Evolutionary conservation across 495 filamentous ascomycete species (phyloP).

Genomic region (Xylaria cubensis): DNA sequence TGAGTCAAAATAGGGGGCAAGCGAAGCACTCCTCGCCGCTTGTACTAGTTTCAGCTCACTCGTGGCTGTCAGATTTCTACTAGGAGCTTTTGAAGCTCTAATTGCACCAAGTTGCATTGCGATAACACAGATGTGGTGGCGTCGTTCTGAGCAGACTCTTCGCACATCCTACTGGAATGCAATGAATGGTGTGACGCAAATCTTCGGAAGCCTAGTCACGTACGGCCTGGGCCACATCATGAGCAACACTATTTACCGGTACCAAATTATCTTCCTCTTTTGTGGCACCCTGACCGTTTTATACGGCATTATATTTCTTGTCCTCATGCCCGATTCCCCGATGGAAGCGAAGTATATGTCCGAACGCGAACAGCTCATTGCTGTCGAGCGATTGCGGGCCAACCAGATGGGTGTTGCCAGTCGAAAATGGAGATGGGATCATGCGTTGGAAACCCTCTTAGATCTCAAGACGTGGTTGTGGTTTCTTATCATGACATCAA

Average conservation of each 20-base stretch:
- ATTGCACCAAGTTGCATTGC: slow-evolving; percentile 57
- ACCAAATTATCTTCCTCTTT: slow-evolving; percentile 67
- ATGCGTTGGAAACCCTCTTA: slow-evolving; percentile 63
- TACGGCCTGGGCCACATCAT: slow-evolving; percentile 67
- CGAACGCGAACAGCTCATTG: slow-evolving; percentile 64
- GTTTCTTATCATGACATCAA: slow-evolving; percentile 64
- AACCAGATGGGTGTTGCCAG: slow-evolving; percentile 56
- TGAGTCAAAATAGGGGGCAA: slow-evolving; percentile 35
- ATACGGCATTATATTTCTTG: slow-evolving; percentile 43
- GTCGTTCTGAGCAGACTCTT: slow-evolving; percentile 58
- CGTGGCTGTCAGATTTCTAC: slow-evolving; percentile 50
- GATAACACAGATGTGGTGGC: slow-evolving; percentile 64
- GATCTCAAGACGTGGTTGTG: slow-evolving; percentile 73
- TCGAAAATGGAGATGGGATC: slow-evolving; percentile 52
- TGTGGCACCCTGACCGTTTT: slow-evolving; percentile 55
- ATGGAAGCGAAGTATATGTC: slow-evolving; percentile 64
- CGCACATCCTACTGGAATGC: slow-evolving; percentile 59
- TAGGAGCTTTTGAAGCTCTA: slow-evolving; percentile 52
- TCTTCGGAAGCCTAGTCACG: slow-evolving; percentile 58
- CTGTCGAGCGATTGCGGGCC: slow-evolving; percentile 60
- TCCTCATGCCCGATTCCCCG: slow-evolving; percentile 66
- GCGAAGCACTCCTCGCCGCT: slow-evolving; percentile 47
- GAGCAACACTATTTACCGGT: slow-evolving; percentile 58
- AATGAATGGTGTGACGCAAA: slow-evolving; percentile 58
- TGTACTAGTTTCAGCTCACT: slow-evolving; percentile 54